These are phyloP conservation scores for Nemania bipapillata DNA, from an alignment of 2,329 filamentous ascomycete genomes.

Conservation along the genomic window DNA sequence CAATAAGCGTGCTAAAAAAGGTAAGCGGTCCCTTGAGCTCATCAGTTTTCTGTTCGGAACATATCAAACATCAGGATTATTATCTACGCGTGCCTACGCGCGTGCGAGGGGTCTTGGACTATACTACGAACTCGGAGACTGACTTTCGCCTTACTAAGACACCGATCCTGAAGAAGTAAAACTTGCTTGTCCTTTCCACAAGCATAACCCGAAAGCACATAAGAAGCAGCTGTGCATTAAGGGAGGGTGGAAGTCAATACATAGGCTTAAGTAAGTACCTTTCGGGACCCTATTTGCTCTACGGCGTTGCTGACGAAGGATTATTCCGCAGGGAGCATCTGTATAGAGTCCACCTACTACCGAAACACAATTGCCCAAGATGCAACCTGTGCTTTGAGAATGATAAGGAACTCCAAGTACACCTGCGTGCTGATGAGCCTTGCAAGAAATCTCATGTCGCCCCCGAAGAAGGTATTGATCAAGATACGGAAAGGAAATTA, in stretches of 20 bases:
- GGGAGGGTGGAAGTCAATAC: constrained; percentile 47
- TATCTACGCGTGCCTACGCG: no score
- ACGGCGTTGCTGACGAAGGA: constrained; percentile 28
- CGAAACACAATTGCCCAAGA: constrained; percentile 47
- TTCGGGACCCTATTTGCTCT: neutral
- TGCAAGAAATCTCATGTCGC: constrained; percentile 45
- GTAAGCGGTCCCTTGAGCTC: constrained; percentile 17
- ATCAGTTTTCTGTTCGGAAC: neutral
- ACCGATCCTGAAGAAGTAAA: constrained; percentile 44
- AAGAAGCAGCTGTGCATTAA: constrained; percentile 41
- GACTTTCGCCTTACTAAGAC: constrained; percentile 34
- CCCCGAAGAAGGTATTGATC: constrained; percentile 47
- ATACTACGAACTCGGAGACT: neutral
- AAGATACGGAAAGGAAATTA: constrained; percentile 46
- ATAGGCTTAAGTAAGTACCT: constrained; percentile 48
- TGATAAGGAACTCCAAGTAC: constrained; percentile 41
- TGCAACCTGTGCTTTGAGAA: constrained; percentile 45
- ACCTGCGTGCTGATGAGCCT: constrained; percentile 47
- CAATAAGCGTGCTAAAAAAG: constrained; percentile 54
- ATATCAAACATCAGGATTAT: neutral
- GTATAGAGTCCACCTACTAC: constrained; percentile 47
- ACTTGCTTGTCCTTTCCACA: constrained; percentile 54
- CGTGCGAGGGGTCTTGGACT: neutral
- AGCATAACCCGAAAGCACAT: constrained; percentile 49
- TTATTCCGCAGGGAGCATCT: constrained; percentile 44